Base-by-base conservation (phyloP, 2,329 filamentous ascomycete species). In the Exophiala bonariae region DNA sequence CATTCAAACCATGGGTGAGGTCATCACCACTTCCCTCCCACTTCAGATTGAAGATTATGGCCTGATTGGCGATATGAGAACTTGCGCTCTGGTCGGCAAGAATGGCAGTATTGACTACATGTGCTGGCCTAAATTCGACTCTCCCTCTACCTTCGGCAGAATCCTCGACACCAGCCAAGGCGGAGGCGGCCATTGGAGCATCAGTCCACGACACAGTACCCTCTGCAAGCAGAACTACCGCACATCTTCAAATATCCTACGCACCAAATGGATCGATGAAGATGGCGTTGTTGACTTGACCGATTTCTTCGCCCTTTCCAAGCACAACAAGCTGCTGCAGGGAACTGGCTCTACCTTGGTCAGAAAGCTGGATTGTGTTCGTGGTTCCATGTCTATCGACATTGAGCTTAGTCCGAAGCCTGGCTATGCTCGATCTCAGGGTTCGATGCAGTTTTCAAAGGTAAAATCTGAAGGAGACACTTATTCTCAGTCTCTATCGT, bases 91-190 rank as follows among this genome's bases (percentile, higher is more conserved):
- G n/a, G 77, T 87, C 17, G 85, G 83, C 55, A 86, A 86, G 61
- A 82, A 86, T 60, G 86, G 86, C 18, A 85, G 84, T 55, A 67
- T 90, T 47, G 86, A 89, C 62, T 88, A 83, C 58, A 86, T 89
- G 84, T 89, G 85, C 66, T 90, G 85, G 86, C 86, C 86, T 3
- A 81, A 88, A 56, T 90, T 90, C 62, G 86, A 90, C 65, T 89
- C 86, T 4, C 86, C 86, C 0, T 84, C 83, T 0, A 69, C 90
- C 40, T 90, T 90, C 63, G 88, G 85, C 61, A 80, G 86, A 32
- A 74, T 90, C 13, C 68, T 90, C 2, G 86, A 90, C 66, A 85
- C 86, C 61, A 72, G 86, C 57, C 88, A 85, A 61, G 86, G 87
- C 18, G 87, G 86, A 0, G 51, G 51, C 10, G 47, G 51, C 11